A percentile compares a stretch with the other conserved stretches of the same genome.
These are phyloP conservation scores for Albugo candida DNA, from an alignment of 352 stramenopile genomes.

Conservation along the genomic window DNA sequence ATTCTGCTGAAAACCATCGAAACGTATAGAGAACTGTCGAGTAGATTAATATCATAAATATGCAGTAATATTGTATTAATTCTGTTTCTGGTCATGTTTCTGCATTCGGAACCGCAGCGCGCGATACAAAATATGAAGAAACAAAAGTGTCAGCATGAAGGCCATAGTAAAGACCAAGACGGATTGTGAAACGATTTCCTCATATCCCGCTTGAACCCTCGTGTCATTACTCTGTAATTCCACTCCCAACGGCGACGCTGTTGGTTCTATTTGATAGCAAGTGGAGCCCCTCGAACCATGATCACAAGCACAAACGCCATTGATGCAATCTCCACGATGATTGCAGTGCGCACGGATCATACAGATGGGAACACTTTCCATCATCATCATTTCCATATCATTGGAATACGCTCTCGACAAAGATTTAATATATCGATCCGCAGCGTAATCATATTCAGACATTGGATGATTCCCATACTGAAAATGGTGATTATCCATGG, in stretches of 20 bases:
- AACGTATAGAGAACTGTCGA: constrained; percentile 20
- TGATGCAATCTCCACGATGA: constrained; percentile 60
- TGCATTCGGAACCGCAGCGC: not conserved
- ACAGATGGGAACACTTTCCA: constrained; percentile 26
- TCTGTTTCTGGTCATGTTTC: not conserved
- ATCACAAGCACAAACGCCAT: constrained; percentile 56
- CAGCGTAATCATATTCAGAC: constrained; percentile 39
- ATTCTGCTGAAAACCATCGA: constrained; percentile 29
- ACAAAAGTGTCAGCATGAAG: no score
- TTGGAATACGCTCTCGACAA: constrained; percentile 30
- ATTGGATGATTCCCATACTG: constrained; percentile 27
- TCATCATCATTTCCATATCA: constrained; percentile 16
- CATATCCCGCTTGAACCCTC: no score
- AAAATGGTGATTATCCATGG: constrained; percentile 29
- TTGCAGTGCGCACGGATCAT: constrained; percentile 71
- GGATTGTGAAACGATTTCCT: no score
- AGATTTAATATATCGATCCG: constrained; percentile 56
- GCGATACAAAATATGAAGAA: no score
- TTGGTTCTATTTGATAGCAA: constrained; percentile 25
- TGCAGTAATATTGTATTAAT: not conserved
- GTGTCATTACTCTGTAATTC: no score
- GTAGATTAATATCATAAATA: not conserved
- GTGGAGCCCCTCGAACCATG: constrained; percentile 46
- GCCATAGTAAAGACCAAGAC: no score
- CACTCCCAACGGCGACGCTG: no score